Conservation (phyloP, 345 rosid species). For the Gossypium bickii region DNA sequence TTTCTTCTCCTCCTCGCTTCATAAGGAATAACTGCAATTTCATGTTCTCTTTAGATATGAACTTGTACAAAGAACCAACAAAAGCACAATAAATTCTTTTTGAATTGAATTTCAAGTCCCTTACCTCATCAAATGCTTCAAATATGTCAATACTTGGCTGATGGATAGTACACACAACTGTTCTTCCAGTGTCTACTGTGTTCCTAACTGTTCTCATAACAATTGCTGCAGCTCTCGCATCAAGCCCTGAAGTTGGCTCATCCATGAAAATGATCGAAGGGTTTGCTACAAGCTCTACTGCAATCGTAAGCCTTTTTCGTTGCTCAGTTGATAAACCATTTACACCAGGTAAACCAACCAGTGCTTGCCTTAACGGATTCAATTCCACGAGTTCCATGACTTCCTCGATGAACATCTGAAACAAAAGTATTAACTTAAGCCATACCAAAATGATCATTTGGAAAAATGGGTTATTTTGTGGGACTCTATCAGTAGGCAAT, state of each 20-base stretch:
- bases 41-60: neutral
- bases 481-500: too few species aligned
- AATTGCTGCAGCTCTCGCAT: conserved; percentile 92
- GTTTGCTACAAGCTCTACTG: conserved; percentile 90
- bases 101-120: neutral
- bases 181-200: conserved; percentile 88
- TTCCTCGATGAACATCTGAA: conserved; percentile 77
- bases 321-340: conserved; percentile 80
- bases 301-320: conserved; percentile 84
- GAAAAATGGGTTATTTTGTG: neutral
- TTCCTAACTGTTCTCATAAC: conserved; percentile 89
- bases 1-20: conserved; percentile 75
- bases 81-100: neutral
- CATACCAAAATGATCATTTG: neutral
- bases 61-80: neutral
- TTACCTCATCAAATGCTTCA: conserved; percentile 89
- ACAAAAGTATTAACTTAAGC: neutral
- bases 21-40: conserved; percentile 55
- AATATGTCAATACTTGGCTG: conserved; percentile 93
- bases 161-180: conserved; percentile 90
- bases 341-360: conserved; percentile 84
- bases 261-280: conserved; percentile 94
- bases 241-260: conserved; percentile 93
- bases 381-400: conserved; percentile 89
- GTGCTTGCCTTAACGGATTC: conserved; percentile 46